A percentile compares a stretch with the other conserved stretches of the same genome.
phyloP scores from a whole-genome alignment of 768 basidiomycete genomes.

The Collybia sordida region DNA sequence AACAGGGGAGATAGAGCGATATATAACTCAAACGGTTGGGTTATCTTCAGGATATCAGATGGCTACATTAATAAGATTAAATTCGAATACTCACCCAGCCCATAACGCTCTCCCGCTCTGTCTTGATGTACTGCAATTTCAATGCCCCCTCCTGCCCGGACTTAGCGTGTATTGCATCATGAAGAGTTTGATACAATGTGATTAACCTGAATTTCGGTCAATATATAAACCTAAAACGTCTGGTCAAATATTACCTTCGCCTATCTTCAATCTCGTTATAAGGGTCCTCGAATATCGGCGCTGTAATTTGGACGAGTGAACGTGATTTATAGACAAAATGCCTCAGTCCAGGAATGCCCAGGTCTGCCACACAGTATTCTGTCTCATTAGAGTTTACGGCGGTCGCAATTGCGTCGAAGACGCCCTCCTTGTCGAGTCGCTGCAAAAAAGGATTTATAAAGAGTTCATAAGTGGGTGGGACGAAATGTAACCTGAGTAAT shows the following conservation, averaged over 20 bases:
- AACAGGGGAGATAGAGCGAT: conserved; percentile 76
- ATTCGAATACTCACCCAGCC: conserved; percentile 75
- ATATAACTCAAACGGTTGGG: conserved; percentile 92
- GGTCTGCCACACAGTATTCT: conserved; percentile 67
- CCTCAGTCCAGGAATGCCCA: conserved; percentile 86
- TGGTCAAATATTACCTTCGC: conserved; percentile 45
- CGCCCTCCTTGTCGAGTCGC: conserved; percentile 66
- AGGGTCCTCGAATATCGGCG: conserved; percentile 83
- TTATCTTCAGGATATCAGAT: conserved; percentile 56
- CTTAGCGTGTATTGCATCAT: conserved; percentile 89
- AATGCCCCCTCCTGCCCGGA: conserved; percentile 79
- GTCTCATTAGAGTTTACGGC: conserved; percentile 50
- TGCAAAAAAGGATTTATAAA: conserved; percentile 25
- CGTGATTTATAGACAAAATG: conserved; percentile 97
- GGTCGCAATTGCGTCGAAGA: conserved; percentile 47
- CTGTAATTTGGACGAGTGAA: conserved; percentile 84
- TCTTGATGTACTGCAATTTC: conserved; percentile 85
- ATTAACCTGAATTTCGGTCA: conserved; percentile 52
- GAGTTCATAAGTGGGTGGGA: background rate
- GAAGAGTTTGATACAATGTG: conserved; percentile 84
- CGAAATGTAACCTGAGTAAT: conserved; percentile 51
- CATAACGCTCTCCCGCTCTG: conserved; percentile 85
- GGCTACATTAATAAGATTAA: background rate
- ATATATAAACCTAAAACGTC: background rate
- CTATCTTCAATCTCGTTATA: conserved; percentile 64